Evolutionary conservation across 2,329 filamentous ascomycete species (phyloP).

Genomic region (Chaetomium sp.): DNA sequence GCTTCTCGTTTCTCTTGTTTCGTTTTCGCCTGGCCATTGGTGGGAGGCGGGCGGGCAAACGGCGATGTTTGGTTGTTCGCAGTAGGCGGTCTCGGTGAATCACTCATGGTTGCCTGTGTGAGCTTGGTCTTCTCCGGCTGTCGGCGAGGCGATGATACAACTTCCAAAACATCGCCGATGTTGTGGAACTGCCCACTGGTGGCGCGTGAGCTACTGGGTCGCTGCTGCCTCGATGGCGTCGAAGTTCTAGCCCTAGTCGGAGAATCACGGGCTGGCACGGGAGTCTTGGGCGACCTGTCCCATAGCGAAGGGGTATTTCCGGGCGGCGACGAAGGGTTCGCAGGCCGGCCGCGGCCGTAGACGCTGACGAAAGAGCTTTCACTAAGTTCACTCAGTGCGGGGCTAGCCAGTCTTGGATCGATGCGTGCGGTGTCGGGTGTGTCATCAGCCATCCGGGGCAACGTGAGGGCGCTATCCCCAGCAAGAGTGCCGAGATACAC

Average conservation of each 20-base stretch:
- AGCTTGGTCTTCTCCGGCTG: slow-evolving; percentile 50
- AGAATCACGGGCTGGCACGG: slow-evolving; percentile 21
- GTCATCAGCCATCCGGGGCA: slow-evolving; percentile 53
- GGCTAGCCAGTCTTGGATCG: slow-evolving; percentile 55
- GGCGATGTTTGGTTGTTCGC: slow-evolving; percentile 36
- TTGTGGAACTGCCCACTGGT: slow-evolving; percentile 46
- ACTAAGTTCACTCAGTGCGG: slow-evolving; percentile 64
- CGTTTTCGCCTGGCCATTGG: slow-evolving; percentile 36
- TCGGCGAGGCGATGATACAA: slow-evolving; percentile 52
- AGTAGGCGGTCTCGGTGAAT: slow-evolving; percentile 36
- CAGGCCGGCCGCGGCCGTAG: slow-evolving; percentile 53
- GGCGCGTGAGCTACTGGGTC: slow-evolving; percentile 39
- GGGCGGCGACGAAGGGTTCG: slow-evolving; percentile 33
- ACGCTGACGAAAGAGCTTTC: slow-evolving; percentile 69
- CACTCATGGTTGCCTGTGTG: slow-evolving; percentile 36
- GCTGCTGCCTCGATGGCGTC: slow-evolving; percentile 34
- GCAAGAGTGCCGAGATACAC: slow-evolving; percentile 53
- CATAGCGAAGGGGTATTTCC: slow-evolving; percentile 34
- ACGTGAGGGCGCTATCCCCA: slow-evolving; percentile 51
- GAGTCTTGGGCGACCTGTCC: slow-evolving; percentile 29
- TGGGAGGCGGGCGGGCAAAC: slow-evolving; percentile 27
- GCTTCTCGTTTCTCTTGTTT: slow-evolving; percentile 54
- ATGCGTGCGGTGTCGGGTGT: slow-evolving; percentile 40
- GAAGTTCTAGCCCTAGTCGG: slow-evolving; percentile 20
- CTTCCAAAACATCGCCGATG: slow-evolving; percentile 50